These are phyloP conservation scores for Wilcoxina mikolae DNA, from an alignment of 495 filamentous ascomycete species.

Conservation along the genomic window DNA sequence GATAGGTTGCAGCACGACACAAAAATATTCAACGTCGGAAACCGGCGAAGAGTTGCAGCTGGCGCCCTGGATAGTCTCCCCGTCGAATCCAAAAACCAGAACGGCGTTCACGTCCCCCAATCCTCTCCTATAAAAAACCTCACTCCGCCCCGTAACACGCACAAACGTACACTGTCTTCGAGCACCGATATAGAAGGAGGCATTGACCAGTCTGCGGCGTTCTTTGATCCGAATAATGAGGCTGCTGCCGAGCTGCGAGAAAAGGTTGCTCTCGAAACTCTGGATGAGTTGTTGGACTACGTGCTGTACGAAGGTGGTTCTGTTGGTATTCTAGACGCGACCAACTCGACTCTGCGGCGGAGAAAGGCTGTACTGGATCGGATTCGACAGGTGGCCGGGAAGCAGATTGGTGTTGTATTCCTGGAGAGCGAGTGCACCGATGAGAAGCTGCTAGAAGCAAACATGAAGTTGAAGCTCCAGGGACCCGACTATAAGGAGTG, in stretches of 20 bases:
- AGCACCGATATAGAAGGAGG: constrained; percentile 31
- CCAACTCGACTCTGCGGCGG: constrained; percentile 82
- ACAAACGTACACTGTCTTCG: constrained; percentile 17
- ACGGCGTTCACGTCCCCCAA: background rate
- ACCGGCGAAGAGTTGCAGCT: constrained; percentile 67
- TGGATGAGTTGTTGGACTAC: constrained; percentile 83
- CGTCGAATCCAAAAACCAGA: background rate
- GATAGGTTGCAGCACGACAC: constrained; percentile 74
- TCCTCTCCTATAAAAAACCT: background rate
- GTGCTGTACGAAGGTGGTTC: constrained; percentile 67
- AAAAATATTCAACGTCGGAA: constrained; percentile 91
- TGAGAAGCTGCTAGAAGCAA: constrained; percentile 68
- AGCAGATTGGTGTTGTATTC: constrained; percentile 76
- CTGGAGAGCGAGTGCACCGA: constrained; percentile 89
- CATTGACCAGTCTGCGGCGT: constrained; percentile 77
- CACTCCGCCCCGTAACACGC: background rate
- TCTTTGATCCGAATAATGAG: constrained; percentile 86
- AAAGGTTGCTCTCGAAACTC: constrained; percentile 76
- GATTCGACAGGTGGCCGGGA: constrained; percentile 69
- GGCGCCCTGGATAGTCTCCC: constrained; percentile 30
- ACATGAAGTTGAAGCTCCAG: constrained; percentile 88
- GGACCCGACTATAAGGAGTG: constrained; percentile 92
- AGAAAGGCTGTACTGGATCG: constrained; percentile 68
- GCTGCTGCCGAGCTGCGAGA: constrained; percentile 71
- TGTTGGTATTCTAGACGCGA: constrained; percentile 82